These are phyloP conservation scores for Lindgomyces ingoldianus DNA, from an alignment of 495 filamentous ascomycete genomes.

Conservation along the genomic window DNA sequence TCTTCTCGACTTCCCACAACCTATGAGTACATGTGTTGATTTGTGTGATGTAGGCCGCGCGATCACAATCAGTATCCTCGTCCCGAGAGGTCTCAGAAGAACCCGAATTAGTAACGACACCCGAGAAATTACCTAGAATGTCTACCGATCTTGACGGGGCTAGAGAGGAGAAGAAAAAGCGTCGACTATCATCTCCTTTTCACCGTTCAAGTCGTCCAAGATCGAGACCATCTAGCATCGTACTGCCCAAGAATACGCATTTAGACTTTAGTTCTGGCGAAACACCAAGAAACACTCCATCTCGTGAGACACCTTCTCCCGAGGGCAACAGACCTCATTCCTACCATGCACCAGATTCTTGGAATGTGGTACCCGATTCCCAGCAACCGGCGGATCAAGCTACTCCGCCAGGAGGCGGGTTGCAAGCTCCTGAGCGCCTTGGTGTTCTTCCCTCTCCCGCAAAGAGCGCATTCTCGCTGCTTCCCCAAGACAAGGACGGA, in stretches of 20 bases:
- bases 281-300: conserved; percentile 23
- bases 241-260: conserved; percentile 23
- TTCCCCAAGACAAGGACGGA: conserved; percentile 21
- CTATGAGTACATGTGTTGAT: conserved; percentile 33
- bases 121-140: neutral
- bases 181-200: conserved; percentile 36
- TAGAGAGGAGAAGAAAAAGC: conserved; percentile 31
- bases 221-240: conserved; percentile 32
- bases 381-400: neutral
- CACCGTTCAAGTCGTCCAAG: conserved; percentile 30
- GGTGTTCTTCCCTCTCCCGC: conserved; percentile 36
- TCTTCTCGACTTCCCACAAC: conserved; percentile 5
- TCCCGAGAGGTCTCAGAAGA: conserved; percentile 29
- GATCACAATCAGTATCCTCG: conserved; percentile 15
- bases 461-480: conserved; percentile 33
- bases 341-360: conserved; percentile 35
- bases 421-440: conserved; percentile 34
- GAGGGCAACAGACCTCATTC: conserved; percentile 29
- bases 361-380: conserved; percentile 17
- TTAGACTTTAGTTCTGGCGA: conserved; percentile 19
- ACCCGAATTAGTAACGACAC: conserved; percentile 26
- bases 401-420: conserved; percentile 30
- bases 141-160: conserved; percentile 16
- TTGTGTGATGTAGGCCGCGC: conserved; percentile 30
- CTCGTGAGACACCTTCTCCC: conserved; percentile 30